Conservation (phyloP, 2,329 filamentous ascomycete species). For the Calonectria honghensis region DNA sequence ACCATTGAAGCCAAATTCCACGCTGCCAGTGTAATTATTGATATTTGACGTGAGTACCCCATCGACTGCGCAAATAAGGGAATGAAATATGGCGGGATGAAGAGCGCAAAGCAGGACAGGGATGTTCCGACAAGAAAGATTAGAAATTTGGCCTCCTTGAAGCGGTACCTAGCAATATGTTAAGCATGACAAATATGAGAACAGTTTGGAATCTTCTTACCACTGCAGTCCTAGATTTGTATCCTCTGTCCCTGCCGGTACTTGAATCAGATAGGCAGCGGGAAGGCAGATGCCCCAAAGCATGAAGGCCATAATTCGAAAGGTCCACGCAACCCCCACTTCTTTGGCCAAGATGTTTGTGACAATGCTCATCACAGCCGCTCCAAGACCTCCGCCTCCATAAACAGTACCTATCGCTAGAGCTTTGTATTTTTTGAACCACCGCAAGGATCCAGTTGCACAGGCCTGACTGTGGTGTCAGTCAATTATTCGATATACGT, state of each 20-base stretch:
- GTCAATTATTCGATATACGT: background rate
- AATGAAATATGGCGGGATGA: conserved; percentile 54
- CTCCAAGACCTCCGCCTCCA: conserved; percentile 55
- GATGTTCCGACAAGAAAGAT: conserved; percentile 51
- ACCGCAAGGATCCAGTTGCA: conserved; percentile 50
- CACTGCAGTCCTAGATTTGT: conserved; percentile 51
- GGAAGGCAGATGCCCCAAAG: conserved; percentile 57
- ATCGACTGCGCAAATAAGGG: conserved; percentile 52
- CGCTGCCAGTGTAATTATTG: conserved; percentile 50
- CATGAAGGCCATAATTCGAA: conserved; percentile 53
- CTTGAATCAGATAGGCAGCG: conserved; percentile 53
- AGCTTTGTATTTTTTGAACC: conserved; percentile 55
- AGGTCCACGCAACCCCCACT: conserved; percentile 54
- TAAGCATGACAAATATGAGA: background rate
- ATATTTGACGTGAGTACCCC: conserved; percentile 52
- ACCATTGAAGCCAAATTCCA: conserved; percentile 58
- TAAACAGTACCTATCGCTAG: conserved; percentile 57
- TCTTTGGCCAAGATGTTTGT: conserved; percentile 51
- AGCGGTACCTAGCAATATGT: conserved; percentile 50
- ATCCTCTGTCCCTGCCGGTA: conserved; percentile 40
- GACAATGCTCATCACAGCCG: conserved; percentile 55
- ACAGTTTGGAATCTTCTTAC: background rate
- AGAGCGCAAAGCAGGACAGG: conserved; percentile 53
- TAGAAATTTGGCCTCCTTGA: conserved; percentile 53
- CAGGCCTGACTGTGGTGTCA: conserved; percentile 43